These are phyloP conservation scores for Serendipita sp. DNA, from an alignment of 768 basidiomycete species.

Conservation along the genomic window DNA sequence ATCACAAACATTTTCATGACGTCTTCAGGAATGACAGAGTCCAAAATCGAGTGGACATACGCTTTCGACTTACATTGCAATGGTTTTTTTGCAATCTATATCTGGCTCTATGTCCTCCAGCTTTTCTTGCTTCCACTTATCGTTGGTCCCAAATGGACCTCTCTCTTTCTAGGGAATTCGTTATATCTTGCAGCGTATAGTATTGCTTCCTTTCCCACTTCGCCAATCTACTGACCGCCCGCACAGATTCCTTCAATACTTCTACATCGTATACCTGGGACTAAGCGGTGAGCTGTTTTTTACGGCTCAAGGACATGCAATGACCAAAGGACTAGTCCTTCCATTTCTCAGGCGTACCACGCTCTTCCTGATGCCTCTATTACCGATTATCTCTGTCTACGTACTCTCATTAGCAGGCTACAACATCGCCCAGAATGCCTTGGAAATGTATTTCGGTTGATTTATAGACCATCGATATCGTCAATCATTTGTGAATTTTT, in stretches of 20 bases:
- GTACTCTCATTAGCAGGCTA: conserved; percentile 78
- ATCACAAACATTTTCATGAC: conserved; percentile 54
- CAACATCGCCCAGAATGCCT: conserved; percentile 74
- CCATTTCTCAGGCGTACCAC: conserved; percentile 87
- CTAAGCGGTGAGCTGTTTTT: conserved; percentile 44
- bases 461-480: conserved; percentile 8
- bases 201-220: conserved; percentile 11
- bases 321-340: conserved; percentile 40
- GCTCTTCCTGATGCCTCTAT: conserved; percentile 74
- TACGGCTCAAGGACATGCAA: conserved; percentile 14
- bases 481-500: too few relatives aligned
- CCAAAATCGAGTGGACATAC: conserved; percentile 79
- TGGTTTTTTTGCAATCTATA: conserved; percentile 87
- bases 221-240: neutral
- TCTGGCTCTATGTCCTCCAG: conserved; percentile 80
- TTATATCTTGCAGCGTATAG: conserved; percentile 72
- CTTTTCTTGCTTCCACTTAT: conserved; percentile 74
- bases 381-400: conserved; percentile 77
- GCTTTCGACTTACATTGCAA: conserved; percentile 96
- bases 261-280: conserved; percentile 81
- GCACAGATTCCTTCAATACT: conserved; percentile 72
- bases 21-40: conserved; percentile 48
- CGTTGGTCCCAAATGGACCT: conserved; percentile 81
- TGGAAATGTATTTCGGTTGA: conserved; percentile 62
- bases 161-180: conserved; percentile 83